phyloP scores from a whole-genome alignment of 2,329 filamentous ascomycete species.

The Trichoderma citrinoviride region DNA sequence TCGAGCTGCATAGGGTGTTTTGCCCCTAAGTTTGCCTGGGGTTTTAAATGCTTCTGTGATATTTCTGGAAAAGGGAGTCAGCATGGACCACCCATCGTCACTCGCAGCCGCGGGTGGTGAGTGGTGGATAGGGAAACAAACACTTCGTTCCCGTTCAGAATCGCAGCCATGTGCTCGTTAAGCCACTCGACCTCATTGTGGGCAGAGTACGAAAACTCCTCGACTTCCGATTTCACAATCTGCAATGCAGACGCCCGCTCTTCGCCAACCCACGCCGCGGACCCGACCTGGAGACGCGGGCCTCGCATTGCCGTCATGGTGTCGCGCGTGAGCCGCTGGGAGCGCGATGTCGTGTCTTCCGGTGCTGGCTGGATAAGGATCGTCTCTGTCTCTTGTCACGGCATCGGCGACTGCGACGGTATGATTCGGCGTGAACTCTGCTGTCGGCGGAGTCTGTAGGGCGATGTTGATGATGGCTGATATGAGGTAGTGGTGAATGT shows the following conservation, averaged over 20 bases:
- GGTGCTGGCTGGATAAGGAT: not conserved
- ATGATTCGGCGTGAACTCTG: not conserved
- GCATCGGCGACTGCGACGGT: constrained; percentile 6
- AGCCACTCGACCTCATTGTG: constrained; percentile 96
- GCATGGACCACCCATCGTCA: constrained; percentile 14
- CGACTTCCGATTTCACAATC: constrained; percentile 76
- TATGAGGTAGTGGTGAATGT: constrained; percentile 23
- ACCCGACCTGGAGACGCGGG: constrained; percentile 70
- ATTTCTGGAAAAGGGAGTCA: constrained; percentile 56
- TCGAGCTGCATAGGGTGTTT: constrained; percentile 70
- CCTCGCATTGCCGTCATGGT: constrained; percentile 49
- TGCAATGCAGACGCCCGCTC: constrained; percentile 77
- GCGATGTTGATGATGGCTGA: constrained; percentile 17
- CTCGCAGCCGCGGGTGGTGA: not conserved
- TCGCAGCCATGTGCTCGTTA: constrained; percentile 96
- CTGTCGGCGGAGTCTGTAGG: not conserved
- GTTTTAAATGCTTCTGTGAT: constrained; percentile 96
- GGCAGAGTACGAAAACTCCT: constrained; percentile 90
- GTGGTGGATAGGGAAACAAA: constrained; percentile 42
- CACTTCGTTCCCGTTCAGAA: constrained; percentile 85
- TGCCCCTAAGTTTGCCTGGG: constrained; percentile 76
- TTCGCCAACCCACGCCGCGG: constrained; percentile 77
- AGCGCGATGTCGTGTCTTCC: not conserved
- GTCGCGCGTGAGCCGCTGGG: constrained; percentile 1
- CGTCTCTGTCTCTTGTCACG: constrained; percentile 14